phyloP scores from a whole-genome alignment of 2,329 filamentous ascomycete species.

The Aspergillus sp. region DNA sequence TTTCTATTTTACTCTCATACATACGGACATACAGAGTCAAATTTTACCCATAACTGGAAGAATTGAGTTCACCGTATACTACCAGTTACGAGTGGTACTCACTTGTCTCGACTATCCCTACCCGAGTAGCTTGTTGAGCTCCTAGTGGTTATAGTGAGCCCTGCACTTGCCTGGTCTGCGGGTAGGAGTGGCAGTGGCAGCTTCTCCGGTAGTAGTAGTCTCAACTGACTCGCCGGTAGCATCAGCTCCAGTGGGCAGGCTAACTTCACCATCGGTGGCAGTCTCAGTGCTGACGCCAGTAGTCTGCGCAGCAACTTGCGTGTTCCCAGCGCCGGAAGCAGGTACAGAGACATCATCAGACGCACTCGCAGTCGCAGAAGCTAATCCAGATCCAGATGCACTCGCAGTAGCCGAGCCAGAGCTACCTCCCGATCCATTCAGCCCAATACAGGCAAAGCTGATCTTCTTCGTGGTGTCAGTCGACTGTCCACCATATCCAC shows the following conservation, averaged over 20 bases:
- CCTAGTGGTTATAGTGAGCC: background rate
- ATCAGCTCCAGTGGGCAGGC: background rate
- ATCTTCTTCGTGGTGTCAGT: conserved; percentile 25
- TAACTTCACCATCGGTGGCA: background rate
- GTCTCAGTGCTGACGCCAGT: background rate
- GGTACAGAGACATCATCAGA: background rate
- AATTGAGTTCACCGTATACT: background rate
- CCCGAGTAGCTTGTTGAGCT: background rate
- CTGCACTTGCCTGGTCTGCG: background rate
- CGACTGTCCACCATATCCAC: conserved; percentile 2
- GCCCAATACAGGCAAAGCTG: conserved; percentile 21
- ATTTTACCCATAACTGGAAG: background rate
- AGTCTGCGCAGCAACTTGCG: background rate
- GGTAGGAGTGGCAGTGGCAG: background rate
- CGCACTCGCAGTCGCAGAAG: background rate
- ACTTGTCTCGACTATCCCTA: background rate
- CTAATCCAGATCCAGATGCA: background rate
- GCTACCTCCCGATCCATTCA: background rate
- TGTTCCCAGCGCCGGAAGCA: background rate
- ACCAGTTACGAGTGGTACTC: background rate
- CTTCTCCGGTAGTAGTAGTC: background rate
- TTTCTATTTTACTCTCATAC: background rate
- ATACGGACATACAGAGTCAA: background rate
- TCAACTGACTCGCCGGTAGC: background rate
- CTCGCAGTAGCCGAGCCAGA: background rate